Percentiles rank a stretch among this genome's conserved stretches.
Evolutionary conservation across 306 rosid species (phyloP).

Genomic region (Malus sylvestris): DNA sequence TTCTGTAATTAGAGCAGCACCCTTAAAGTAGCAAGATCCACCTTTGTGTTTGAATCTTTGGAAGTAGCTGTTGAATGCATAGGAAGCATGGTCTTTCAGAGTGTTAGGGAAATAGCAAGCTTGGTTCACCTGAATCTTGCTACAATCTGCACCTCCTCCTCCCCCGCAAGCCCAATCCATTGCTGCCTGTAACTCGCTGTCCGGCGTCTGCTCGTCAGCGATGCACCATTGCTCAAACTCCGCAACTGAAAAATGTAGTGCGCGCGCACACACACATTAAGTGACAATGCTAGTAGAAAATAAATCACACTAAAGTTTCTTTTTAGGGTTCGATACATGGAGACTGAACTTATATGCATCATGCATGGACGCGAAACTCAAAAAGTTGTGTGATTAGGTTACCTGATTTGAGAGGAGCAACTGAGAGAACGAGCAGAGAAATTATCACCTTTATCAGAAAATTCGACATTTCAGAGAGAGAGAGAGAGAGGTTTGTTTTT

Average conservation of each 20-base stretch:
- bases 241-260: slow-evolving; percentile 18
- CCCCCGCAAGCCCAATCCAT: slow-evolving; percentile 78
- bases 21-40: slow-evolving; percentile 66
- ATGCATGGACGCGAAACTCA: not conserved
- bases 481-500: slow-evolving; percentile 3
- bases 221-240: slow-evolving; percentile 73
- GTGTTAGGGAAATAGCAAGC: slow-evolving; percentile 67
- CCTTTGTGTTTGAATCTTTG: slow-evolving; percentile 61
- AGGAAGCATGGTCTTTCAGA: slow-evolving; percentile 68
- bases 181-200: slow-evolving; percentile 56
- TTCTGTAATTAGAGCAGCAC: slow-evolving; percentile 64
- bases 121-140: slow-evolving; percentile 48
- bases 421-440: slow-evolving; percentile 41
- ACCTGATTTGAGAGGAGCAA: slow-evolving; percentile 47
- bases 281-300: too few relatives aligned
- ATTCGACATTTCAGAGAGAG: slow-evolving; percentile 34
- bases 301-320: not conserved
- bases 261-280: not conserved
- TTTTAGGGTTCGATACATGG: not conserved
- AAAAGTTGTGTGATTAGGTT: not conserved
- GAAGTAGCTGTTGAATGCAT: slow-evolving; percentile 62
- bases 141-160: slow-evolving; percentile 72
- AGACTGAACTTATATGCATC: not conserved
- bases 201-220: slow-evolving; percentile 69
- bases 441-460: slow-evolving; percentile 22